These are phyloP conservation scores for Aureoboletus auriporus DNA, from an alignment of 768 basidiomycete genomes.

Conservation along the genomic window DNA sequence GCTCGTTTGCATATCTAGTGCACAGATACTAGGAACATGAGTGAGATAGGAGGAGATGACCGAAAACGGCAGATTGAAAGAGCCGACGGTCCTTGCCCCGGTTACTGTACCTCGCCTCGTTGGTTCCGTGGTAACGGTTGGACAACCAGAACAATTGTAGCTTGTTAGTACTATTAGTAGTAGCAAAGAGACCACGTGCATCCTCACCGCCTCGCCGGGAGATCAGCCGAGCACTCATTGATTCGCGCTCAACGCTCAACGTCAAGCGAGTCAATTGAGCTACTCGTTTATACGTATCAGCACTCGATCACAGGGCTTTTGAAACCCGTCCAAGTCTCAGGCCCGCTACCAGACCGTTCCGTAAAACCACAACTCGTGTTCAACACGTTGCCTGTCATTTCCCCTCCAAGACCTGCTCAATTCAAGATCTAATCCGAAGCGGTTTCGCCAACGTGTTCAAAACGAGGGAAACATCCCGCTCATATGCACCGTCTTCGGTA, in stretches of 20 bases:
- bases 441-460: slow-evolving; percentile 59
- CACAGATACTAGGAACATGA: too few species aligned
- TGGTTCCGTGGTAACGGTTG: slow-evolving; percentile 1
- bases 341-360: slow-evolving; percentile 15
- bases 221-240: too few species aligned
- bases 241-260: background rate
- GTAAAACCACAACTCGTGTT: slow-evolving; percentile 59
- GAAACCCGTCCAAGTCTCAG: slow-evolving; percentile 6
- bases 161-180: too few species aligned
- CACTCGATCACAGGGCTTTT: background rate
- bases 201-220: too few species aligned
- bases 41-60: slow-evolving; percentile 9
- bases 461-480: slow-evolving; percentile 45
- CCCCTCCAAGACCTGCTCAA: slow-evolving; percentile 17
- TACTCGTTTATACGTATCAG: background rate
- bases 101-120: slow-evolving; percentile 1
- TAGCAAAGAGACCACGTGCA: too few species aligned
- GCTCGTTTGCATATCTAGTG: too few species aligned
- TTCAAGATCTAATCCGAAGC: slow-evolving; percentile 31
- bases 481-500: slow-evolving; percentile 83
- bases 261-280: slow-evolving; percentile 1
- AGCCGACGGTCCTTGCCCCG: too few species aligned
- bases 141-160: too few species aligned
- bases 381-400: slow-evolving; percentile 63
- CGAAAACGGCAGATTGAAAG: slow-evolving; percentile 21